Base-by-base conservation (phyloP, 192 early-diverging fungal species). In the Spizellomyces punctatus region DNA sequence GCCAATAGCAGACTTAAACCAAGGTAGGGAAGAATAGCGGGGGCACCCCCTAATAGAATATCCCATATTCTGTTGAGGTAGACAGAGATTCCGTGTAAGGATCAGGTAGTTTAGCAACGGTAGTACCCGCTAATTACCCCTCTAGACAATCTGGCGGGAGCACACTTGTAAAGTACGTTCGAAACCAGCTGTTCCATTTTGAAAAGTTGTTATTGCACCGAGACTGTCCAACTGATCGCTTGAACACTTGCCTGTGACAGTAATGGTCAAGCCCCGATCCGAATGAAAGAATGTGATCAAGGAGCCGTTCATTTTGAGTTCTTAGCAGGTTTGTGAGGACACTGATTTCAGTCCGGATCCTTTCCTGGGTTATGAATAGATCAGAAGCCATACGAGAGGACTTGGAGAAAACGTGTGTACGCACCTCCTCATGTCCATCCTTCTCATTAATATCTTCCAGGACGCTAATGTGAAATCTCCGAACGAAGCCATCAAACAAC, bases 1-100 rank as follows among this genome's bases (percentile, higher is more conserved):
- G 78, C 77, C n/a, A 83, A 57, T 0, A 86, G 48, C 1, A 86
- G 49, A 22, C 63, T 63, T 7, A 81, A 65, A 10, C 67, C 84
- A 8, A 81, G 41, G 63, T 79, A 81, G 17, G 76, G 61, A 9
- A 83, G 50, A 36, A 86, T 76, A 12, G 66, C 75, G 8, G 63
- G 56, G 14, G 67, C 77, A 2, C 82, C 82, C 17, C 76, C 81
- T 19, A 83, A 67, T 16, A 77, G 44, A 42, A 83, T 79, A 60
- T 85, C 84, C 79, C 79, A 85, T 22, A 85, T 54, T 41, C 69
- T 76, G 45, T 36, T 36, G 3, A 36, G 27, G 27, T 36, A 36
- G 27, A 36, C 27, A 36, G 27, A 36, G 27, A 36, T 36, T 36
- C 27, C 1, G 3, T 36, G 27, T 36, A 36, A 36, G 27, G 3